Base-by-base conservation (phyloP, 176 grass and related monocot species). In the Phyllostachys edulis region DNA sequence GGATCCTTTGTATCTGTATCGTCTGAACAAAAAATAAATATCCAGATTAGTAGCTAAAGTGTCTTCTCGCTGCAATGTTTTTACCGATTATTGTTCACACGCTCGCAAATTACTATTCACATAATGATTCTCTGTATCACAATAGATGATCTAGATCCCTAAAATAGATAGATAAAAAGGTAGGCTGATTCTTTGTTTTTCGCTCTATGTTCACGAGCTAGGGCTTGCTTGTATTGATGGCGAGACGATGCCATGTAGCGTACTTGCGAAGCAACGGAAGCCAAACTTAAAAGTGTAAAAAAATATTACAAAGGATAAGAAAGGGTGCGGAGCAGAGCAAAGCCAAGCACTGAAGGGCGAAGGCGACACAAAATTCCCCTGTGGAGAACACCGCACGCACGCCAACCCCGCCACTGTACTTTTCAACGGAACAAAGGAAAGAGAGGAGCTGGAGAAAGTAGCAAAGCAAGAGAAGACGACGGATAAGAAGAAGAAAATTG, bases 291-390 rank as follows among this genome's bases (percentile, higher is more conserved):
- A 20, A 14, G 7, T 0, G 16, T n/a, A 0, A 4, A 5, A 24
- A 4, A 44, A 66, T 1, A 51, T 4, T 4, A 60, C 0, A 12
- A 34, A 17, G 39, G 39, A 17, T 17, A 38, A 67, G 45, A 71
- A 75, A 60, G 1, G 56, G 15, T 4, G 42, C 9, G 67, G 71
- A 18, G 6, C 85, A 88, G 71, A 69, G 34, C 51, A 76, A 60
- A 21, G 69, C 27, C 51, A 77, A 61, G 27, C 50, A 61, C 39
- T 59, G 71, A 69, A n/a, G n/a, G n/a, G n/a, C n/a, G n/a, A n/a
- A 6, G 1, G 54, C 79, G 54, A 83, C 79, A 61, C 63, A 67
- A 74, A 67, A 67, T 84, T 75, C 81, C 7, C 75, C 49, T 61
- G 68, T 84, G 59, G 76, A 68, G 75, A 74, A 67, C 81, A 68